These are phyloP conservation scores for Hippophae gyantsensis DNA, from an alignment of 306 rosid genomes.

Conservation along the genomic window DNA sequence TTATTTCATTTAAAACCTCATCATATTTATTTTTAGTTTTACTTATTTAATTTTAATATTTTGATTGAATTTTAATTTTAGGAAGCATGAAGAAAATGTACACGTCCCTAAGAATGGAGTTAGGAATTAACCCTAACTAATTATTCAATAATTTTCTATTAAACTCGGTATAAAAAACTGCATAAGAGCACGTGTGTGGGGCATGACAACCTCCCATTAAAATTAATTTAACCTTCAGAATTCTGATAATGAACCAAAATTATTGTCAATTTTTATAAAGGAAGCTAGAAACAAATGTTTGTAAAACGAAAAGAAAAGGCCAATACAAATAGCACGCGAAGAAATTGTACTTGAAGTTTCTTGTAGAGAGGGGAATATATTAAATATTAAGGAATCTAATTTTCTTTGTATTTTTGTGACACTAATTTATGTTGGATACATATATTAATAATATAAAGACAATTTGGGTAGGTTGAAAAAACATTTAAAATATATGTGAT, in stretches of 20 bases:
- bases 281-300: not conserved
- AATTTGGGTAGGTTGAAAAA: constrained; percentile 1
- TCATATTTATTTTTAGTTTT: too few relatives aligned
- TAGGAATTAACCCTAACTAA: constrained; percentile 1
- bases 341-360: too few relatives aligned
- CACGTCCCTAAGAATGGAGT: constrained; percentile 19
- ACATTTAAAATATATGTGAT: not conserved
- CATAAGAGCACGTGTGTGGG: constrained; percentile 6
- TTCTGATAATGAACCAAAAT: constrained; percentile 5
- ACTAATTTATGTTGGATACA: not conserved
- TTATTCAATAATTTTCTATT: constrained; percentile 24
- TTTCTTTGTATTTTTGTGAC: not conserved
- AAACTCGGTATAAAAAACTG: not conserved
- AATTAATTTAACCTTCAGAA: too few relatives aligned
- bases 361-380: not conserved
- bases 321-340: not conserved
- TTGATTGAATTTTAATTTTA: too few relatives aligned
- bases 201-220: not conserved
- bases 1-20: too few relatives aligned
- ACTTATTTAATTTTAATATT: too few relatives aligned
- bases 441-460: not conserved
- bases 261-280: constrained; percentile 4
- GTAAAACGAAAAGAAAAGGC: constrained; percentile 4
- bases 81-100: not conserved
- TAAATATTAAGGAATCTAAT: not conserved